These are phyloP conservation scores for Styphnolobium japonicum DNA, from an alignment of 306 rosid genomes.

Conservation along the genomic window DNA sequence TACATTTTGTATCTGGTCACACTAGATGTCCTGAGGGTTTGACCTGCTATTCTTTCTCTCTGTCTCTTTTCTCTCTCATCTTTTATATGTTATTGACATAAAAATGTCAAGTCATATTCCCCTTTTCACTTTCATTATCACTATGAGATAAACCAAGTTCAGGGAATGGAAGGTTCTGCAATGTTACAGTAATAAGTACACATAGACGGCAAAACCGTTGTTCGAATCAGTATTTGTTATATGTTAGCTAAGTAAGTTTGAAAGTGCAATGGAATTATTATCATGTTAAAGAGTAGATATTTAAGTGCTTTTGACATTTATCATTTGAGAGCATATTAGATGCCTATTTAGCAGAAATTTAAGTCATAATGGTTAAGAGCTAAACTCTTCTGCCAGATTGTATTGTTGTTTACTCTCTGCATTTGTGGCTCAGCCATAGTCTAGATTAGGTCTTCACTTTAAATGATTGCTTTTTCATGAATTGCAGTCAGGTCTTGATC, in stretches of 20 bases:
- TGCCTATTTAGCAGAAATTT: background rate
- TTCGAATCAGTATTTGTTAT: background rate
- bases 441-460: background rate
- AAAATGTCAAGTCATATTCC: background rate
- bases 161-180: background rate
- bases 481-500: slow-evolving; percentile 77
- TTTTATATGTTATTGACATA: background rate
- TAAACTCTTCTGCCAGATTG: slow-evolving; percentile 4
- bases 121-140: background rate
- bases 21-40: background rate
- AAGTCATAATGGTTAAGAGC: slow-evolving; percentile 8
- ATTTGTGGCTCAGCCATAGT: slow-evolving; percentile 18
- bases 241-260: background rate
- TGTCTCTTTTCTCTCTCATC: too few relatives aligned
- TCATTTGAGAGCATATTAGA: background rate
- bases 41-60: background rate
- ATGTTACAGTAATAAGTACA: background rate
- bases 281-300: background rate
- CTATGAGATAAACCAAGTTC: slow-evolving; percentile 5
- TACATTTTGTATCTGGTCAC: background rate
- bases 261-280: slow-evolving; percentile 3
- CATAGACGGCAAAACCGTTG: background rate
- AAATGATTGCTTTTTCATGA: slow-evolving; percentile 24
- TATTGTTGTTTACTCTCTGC: slow-evolving; percentile 4
- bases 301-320: slow-evolving; percentile 3